Percentiles rank a stretch among this genome's conserved stretches.
Evolutionary conservation across 306 rosid species (phyloP).

Genomic region (Psophocarpus tetragonolobus): DNA sequence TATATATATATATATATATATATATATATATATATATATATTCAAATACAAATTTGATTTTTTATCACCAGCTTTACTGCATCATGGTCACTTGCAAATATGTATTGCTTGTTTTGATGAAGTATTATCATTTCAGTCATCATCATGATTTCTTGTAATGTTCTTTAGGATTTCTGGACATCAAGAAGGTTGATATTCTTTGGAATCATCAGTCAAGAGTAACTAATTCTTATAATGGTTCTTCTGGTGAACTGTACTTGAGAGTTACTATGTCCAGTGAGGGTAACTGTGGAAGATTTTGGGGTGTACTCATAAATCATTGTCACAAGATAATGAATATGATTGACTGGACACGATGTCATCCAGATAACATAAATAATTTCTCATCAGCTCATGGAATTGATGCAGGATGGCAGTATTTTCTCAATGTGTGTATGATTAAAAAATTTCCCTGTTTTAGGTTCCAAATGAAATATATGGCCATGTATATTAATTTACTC

Average conservation of each 20-base stretch:
- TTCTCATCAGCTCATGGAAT: slow-evolving; percentile 71
- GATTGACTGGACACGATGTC: slow-evolving; percentile 96
- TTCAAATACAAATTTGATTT: background rate
- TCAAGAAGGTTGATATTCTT: slow-evolving; percentile 71
- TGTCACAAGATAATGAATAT: slow-evolving; percentile 68
- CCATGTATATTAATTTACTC: slow-evolving; percentile 15
- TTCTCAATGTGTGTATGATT: slow-evolving; percentile 57
- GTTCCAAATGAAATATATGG: slow-evolving; percentile 25
- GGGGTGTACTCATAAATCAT: slow-evolving; percentile 64
- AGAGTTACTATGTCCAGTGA: slow-evolving; percentile 65
- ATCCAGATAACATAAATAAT: slow-evolving; percentile 76
- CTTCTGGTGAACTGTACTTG: slow-evolving; percentile 79
- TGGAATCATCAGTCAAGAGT: slow-evolving; percentile 67
- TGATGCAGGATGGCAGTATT: slow-evolving; percentile 78
- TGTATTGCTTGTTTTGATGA: slow-evolving; percentile 7
- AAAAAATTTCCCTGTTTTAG: background rate
- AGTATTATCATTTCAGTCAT: slow-evolving; percentile 9
- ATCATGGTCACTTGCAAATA: slow-evolving; percentile 3
- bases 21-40: too few relatives aligned
- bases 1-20: too few relatives aligned
- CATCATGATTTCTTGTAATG: slow-evolving; percentile 29
- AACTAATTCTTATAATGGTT: slow-evolving; percentile 41
- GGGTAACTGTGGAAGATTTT: slow-evolving; percentile 45
- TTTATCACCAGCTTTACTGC: background rate
- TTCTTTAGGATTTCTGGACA: slow-evolving; percentile 73